Conservation (phyloP, 139 green algal species). For the Axilococcus clingmanii region DNA sequence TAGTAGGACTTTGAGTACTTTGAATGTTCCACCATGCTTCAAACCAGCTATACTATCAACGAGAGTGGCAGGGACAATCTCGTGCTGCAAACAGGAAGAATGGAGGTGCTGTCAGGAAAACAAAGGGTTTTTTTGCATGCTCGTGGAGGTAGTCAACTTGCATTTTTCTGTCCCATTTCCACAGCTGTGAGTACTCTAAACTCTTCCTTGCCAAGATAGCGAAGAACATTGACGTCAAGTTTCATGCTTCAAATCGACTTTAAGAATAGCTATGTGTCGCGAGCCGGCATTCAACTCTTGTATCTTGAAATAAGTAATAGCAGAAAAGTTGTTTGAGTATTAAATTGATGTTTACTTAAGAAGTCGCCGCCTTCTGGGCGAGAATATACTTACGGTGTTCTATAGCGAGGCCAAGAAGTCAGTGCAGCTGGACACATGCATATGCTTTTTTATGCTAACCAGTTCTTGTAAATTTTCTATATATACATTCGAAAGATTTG, state of each 20-base stretch:
- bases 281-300: no score
- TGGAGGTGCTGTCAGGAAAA: background rate
- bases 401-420: no score
- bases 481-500: no score
- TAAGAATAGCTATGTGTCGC: no score
- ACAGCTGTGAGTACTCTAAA: conserved; percentile 88
- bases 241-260: conserved; percentile 81
- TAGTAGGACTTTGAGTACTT: conserved; percentile 72
- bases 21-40: conserved; percentile 79
- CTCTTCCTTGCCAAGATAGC: conserved; percentile 92
- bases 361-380: no score
- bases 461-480: no score
- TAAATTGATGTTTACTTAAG: no score
- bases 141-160: conserved; percentile 21
- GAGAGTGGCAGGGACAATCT: conserved; percentile 86
- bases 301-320: no score
- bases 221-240: conserved; percentile 91
- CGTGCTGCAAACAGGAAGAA: conserved; percentile 58
- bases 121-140: background rate
- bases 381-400: no score
- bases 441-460: no score
- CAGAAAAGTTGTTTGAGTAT: no score
- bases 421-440: no score
- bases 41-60: conserved; percentile 86
- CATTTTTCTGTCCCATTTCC: conserved; percentile 97